Base-by-base conservation (phyloP, 2,329 filamentous ascomycete genomes). In the Diaporthe amygdali region DNA sequence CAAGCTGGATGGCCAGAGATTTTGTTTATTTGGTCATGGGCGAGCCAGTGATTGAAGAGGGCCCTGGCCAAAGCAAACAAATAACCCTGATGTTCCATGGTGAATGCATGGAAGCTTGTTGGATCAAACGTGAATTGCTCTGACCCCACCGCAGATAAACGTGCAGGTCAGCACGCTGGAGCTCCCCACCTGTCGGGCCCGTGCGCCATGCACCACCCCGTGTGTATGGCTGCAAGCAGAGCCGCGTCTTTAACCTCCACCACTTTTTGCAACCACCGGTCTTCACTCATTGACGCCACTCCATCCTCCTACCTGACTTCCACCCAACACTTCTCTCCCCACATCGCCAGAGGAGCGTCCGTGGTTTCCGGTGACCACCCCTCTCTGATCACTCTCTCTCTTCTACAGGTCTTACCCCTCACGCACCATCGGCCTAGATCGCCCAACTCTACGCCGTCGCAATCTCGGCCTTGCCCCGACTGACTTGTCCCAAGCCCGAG, bases 191-290 rank as follows among this genome's bases (percentile, higher is more conserved):
- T 46, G 12, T 20, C 15, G 44, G 7, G 44, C 52, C 59, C 66
- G 17, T 20, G 41, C 66, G 52, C 39, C n/a, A 9, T 22, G 44
- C 52, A 59, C 30, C 25, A 17, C 8, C 37, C 32, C 30, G 41
- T 55, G 17, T 39, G 39, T 32, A n/a, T 61, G 30, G 27, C 25
- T 27, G 55, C 44, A 10, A 46, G 52, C 66, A 56, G 66, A 68
- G 66, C 81, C 6, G 74, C 77, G 47, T 80, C 80, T 0, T 81
- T 79, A 81, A 79, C 0, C 74, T 80, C 41, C 82, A 82, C 66
- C 78, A 78, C 34, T 79, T 77, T 79, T 80, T 63, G 78, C 78
- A 22, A 76, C 77, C 59, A 37, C 59, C 10, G 41, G 59, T 44
- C 25, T 64, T 37, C 41, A 49, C n/a, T 64, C 44, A 22, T 34